Conservation (phyloP, 352 stramenopile genomes). For the Phytophthora colocasiae region DNA sequence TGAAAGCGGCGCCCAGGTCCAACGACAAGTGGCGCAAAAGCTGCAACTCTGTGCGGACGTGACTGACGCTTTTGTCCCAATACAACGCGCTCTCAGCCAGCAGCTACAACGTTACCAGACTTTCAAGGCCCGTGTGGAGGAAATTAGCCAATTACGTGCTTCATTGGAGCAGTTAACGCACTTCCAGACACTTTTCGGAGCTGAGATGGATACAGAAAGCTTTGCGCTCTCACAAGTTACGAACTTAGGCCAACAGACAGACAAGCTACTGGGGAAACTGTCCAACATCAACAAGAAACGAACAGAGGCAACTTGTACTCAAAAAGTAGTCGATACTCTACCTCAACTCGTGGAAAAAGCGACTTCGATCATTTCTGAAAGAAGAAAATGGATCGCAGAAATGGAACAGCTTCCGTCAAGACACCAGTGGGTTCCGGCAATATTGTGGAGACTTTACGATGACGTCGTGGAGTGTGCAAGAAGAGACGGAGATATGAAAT, state of each 20-base stretch:
- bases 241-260: conserved; percentile 23
- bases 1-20: conserved; percentile 72
- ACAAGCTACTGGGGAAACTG: conserved; percentile 20
- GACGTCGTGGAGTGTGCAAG: not conserved
- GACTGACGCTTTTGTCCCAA: conserved; percentile 12
- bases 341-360: conserved; percentile 32
- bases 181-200: conserved; percentile 24
- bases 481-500: conserved; percentile 13
- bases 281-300: conserved; percentile 7
- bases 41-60: conserved; percentile 26
- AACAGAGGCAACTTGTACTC: not conserved
- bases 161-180: conserved; percentile 25
- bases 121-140: conserved; percentile 5
- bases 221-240: conserved; percentile 4
- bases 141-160: conserved; percentile 17
- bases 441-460: conserved; percentile 48
- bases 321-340: conserved; percentile 15
- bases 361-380: conserved; percentile 14
- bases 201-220: conserved; percentile 19
- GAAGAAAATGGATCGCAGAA: conserved; percentile 14
- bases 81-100: conserved; percentile 1
- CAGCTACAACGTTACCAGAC: conserved; percentile 19
- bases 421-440: conserved; percentile 47
- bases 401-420: conserved; percentile 27
- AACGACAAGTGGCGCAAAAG: conserved; percentile 26